Conservation (phyloP, 2,329 filamentous ascomycete genomes). For the Exophiala lecanii-corni region DNA sequence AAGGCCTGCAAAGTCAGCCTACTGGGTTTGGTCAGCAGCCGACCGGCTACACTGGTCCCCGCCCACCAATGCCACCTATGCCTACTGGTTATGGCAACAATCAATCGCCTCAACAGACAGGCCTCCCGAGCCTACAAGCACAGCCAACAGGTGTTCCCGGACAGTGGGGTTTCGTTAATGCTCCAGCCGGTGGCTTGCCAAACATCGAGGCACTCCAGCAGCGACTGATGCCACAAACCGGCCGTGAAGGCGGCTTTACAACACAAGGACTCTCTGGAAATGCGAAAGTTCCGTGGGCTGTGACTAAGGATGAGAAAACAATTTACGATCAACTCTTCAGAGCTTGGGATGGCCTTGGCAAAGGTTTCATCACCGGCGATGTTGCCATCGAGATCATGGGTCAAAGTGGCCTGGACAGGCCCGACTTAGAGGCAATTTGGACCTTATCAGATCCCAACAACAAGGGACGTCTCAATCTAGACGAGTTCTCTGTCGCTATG, state of each 20-base stretch:
- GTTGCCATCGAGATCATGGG: slow-evolving; percentile 96
- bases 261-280: slow-evolving; percentile 86
- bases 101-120: slow-evolving; percentile 59
- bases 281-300: slow-evolving; percentile 94
- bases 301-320: slow-evolving; percentile 97
- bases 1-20: slow-evolving; percentile 57
- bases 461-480: slow-evolving; percentile 87
- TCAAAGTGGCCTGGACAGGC: slow-evolving; percentile 87
- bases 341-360: slow-evolving; percentile 91
- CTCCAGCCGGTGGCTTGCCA: slow-evolving; percentile 79
- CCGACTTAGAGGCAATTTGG: slow-evolving; percentile 89
- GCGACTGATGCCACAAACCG: slow-evolving; percentile 95
- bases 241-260: slow-evolving; percentile 79
- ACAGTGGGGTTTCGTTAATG: slow-evolving; percentile 98
- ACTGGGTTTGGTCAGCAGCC: slow-evolving; percentile 73
- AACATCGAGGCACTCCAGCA: slow-evolving; percentile 91
- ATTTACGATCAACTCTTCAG: slow-evolving; percentile 93
- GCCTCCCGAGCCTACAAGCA: slow-evolving; percentile 71
- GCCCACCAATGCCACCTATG: slow-evolving; percentile 76
- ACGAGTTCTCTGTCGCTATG: slow-evolving; percentile 98
- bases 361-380: slow-evolving; percentile 85
- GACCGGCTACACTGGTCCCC: slow-evolving; percentile 74
- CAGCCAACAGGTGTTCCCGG: slow-evolving; percentile 90
- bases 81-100: slow-evolving; percentile 66
- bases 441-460: slow-evolving; percentile 91